Evolutionary conservation across 768 basidiomycete genomes (phyloP).

Genomic region (Kwoniella bestiolae): DNA sequence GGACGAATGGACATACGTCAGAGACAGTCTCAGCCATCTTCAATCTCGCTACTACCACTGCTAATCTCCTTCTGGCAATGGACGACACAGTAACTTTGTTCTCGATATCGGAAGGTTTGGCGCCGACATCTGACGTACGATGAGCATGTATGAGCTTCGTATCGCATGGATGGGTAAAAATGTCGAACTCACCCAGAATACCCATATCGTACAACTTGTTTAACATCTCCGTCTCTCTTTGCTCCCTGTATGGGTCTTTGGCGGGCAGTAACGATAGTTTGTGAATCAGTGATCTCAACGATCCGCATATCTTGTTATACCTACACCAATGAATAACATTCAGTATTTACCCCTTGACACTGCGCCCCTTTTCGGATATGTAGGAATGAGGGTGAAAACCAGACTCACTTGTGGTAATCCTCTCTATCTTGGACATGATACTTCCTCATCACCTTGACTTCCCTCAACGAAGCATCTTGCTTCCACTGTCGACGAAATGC

Average conservation of each 20-base stretch:
- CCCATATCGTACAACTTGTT: conserved; percentile 98
- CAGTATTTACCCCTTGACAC: not conserved
- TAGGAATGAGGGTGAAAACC: not conserved
- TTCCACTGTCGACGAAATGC: conserved; percentile 72
- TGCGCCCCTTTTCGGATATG: not conserved
- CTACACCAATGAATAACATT: conserved; percentile 56
- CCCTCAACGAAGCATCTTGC: conserved; percentile 85
- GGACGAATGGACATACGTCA: conserved; percentile 74
- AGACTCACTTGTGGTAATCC: conserved; percentile 81
- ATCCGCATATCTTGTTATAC: conserved; percentile 94
- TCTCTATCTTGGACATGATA: conserved; percentile 95
- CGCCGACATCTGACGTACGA: conserved; percentile 68
- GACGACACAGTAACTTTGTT: conserved; percentile 93
- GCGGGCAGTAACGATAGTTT: conserved; percentile 82
- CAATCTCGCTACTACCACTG: conserved; percentile 86
- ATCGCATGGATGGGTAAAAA: too few relatives aligned
- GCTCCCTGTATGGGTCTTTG: conserved; percentile 81
- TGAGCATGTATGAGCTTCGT: too few relatives aligned
- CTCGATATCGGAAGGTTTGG: conserved; percentile 91
- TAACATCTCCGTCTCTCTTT: conserved; percentile 83
- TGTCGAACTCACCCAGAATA: conserved; percentile 64
- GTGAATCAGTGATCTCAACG: conserved; percentile 81
- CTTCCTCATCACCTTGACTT: conserved; percentile 89
- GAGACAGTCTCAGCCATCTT: conserved; percentile 97
- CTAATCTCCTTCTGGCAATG: conserved; percentile 86